Base-by-base conservation (phyloP, 371 early-diverging fungal genomes). In the Zopfochytrium polystomum region DNA sequence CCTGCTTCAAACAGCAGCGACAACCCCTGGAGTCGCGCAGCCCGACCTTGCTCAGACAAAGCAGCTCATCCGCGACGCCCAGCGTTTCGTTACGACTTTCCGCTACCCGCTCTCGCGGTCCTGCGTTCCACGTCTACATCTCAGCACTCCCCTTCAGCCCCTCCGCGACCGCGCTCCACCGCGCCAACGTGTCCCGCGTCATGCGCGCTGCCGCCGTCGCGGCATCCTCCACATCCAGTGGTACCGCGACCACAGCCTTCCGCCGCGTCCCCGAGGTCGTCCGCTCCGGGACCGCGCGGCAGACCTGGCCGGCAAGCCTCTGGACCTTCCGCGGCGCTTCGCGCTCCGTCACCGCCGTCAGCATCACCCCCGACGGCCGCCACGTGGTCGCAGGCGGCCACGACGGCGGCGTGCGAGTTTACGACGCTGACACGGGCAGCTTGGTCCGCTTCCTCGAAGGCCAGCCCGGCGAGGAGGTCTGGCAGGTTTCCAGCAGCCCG, bases 381-480 rank as follows among this genome's bases (percentile, higher is more conserved):
- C 58, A 58, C 58, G 59, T 67, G 34, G 67, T 58, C 20, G 38
- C 47, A 7, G 67, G 57, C 22, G 49, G 62, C 23, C 43, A 49
- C 26, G 67, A 67, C 43, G 7, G 52, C 7, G 84, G 87, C 69
- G 88, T 94, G n/a, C 86, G 94, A 46, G 81, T 94, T 15, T 95
- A 91, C 90, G 92, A 94, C 63, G 81, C 85, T 2, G 74, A 81
- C 20, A 82, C 85, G 1, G 92, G 92, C 34, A 73, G 79, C 31
- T 72, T 87, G 23, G 46, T 43, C 27, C 49, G 65, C 60, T 82
- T 79, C 29, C 72, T 96, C 52, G 92, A 92, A 67, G 95, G 94
- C 0, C 96, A 96, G 76, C 89, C 87, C 62, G 95, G 93, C 43
- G 53, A 70, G 87, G n/a, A 89, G 58, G 93, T 96, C 5, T 93